Conservation (phyloP, 2,329 filamentous ascomycete genomes). For the Exophiala bonariae region DNA sequence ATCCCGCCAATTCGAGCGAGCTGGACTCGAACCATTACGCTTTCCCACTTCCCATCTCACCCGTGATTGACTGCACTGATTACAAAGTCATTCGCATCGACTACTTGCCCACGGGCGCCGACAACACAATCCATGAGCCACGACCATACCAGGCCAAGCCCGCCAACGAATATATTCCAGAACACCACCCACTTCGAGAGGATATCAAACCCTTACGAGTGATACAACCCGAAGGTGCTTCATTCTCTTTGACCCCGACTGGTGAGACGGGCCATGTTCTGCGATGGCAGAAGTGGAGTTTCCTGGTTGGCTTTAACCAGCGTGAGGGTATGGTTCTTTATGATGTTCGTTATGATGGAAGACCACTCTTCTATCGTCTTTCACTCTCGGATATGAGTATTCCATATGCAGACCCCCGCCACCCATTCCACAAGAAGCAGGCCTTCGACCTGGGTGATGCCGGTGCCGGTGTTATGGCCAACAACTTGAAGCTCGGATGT, state of each 20-base stretch:
- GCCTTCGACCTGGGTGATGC: slow-evolving; percentile 71
- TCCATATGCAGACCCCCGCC: slow-evolving; percentile 62
- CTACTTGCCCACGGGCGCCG: slow-evolving; percentile 65
- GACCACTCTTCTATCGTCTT: slow-evolving; percentile 67
- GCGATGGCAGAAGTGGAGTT: slow-evolving; percentile 67
- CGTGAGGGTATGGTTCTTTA: slow-evolving; percentile 68
- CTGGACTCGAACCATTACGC: slow-evolving; percentile 70
- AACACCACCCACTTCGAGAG: slow-evolving; percentile 60
- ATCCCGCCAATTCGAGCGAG: slow-evolving; percentile 59
- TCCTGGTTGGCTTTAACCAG: slow-evolving; percentile 62
- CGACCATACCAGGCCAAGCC: slow-evolving; percentile 33
- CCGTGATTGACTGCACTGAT: slow-evolving; percentile 63
- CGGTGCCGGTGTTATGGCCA: slow-evolving; percentile 66
- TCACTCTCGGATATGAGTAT: slow-evolving; percentile 67
- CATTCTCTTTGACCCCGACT: slow-evolving; percentile 55
- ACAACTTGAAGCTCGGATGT: slow-evolving; percentile 68
- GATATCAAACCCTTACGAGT: slow-evolving; percentile 66
- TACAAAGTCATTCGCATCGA: slow-evolving; percentile 70
- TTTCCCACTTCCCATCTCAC: slow-evolving; percentile 66
- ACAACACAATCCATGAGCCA: slow-evolving; percentile 50
- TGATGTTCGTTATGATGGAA: slow-evolving; percentile 62
- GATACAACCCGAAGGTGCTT: slow-evolving; percentile 64
- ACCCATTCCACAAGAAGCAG: slow-evolving; percentile 68
- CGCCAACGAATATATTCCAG: slow-evolving; percentile 66
- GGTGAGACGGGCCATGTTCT: slow-evolving; percentile 56